Evolutionary conservation across 2,329 filamentous ascomycete genomes (phyloP).

Genomic region (Arthroderma uncinatum): DNA sequence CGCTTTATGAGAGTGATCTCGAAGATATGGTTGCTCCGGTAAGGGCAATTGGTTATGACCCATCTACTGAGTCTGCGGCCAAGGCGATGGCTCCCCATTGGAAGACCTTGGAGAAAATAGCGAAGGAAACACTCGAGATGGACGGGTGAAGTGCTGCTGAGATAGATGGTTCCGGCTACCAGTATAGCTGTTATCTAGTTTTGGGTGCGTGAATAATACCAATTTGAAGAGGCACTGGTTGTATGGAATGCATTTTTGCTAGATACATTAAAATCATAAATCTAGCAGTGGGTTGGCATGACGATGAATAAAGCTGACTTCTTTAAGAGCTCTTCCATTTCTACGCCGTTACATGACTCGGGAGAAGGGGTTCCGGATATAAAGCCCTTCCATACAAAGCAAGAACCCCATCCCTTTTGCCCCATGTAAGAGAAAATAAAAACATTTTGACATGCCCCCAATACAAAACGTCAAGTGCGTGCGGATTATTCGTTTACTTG

Average conservation of each 20-base stretch:
- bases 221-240: neutral
- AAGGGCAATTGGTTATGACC: neutral
- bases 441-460: conserved; percentile 6
- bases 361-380: conserved; percentile 4
- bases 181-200: no score
- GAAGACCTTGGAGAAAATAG: conserved; percentile 38
- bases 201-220: neutral
- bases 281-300: conserved; percentile 3
- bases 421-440: conserved; percentile 4
- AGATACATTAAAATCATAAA: conserved; percentile 8
- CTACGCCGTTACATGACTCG: conserved; percentile 1
- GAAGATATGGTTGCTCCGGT: conserved; percentile 16
- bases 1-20: conserved; percentile 20
- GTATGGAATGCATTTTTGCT: conserved; percentile 7
- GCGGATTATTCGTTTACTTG: conserved; percentile 56
- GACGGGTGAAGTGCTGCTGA: conserved; percentile 6
- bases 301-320: neutral
- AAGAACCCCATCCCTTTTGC: conserved; percentile 3
- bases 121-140: conserved; percentile 13
- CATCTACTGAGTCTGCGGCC: conserved; percentile 4
- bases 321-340: neutral
- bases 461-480: conserved; percentile 10
- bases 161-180: no score
- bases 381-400: conserved; percentile 6
- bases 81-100: conserved; percentile 32